Evolutionary conservation across 345 rosid genomes (phyloP).

Genomic region (Gossypium sturtianum): DNA sequence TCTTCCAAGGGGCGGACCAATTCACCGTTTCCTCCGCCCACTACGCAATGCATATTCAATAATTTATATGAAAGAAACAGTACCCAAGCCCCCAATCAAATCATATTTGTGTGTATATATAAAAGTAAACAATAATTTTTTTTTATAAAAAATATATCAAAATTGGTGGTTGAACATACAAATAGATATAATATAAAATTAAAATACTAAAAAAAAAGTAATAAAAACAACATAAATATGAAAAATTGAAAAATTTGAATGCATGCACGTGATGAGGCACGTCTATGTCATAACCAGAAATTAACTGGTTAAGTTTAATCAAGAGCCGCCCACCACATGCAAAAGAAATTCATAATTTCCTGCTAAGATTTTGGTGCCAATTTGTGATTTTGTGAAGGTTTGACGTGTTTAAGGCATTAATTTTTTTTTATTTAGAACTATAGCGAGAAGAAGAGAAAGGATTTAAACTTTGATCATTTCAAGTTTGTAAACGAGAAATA

Average conservation of each 20-base stretch:
- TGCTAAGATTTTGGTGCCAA: too few species aligned
- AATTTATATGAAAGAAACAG: not conserved
- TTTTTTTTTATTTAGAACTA: too few species aligned
- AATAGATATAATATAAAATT: not conserved
- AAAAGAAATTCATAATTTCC: not conserved
- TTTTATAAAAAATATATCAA: not conserved
- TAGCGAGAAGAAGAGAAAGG: too few species aligned
- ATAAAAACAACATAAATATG: not conserved
- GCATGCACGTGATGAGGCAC: conserved; percentile 20
- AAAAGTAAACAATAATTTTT: not conserved
- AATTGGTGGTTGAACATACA: not conserved
- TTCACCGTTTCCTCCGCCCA: not conserved
- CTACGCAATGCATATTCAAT: not conserved
- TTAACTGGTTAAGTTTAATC: not conserved
- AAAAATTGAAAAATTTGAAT: not conserved
- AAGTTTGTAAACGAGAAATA: too few species aligned
- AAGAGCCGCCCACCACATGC: not conserved
- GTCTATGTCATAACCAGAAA: conserved; percentile 11
- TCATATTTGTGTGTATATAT: not conserved
- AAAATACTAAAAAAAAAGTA: not conserved
- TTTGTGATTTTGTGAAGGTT: not conserved
- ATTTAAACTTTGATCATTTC: too few species aligned
- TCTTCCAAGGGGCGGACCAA: conserved; percentile 11
- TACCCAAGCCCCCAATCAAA: conserved; percentile 2
- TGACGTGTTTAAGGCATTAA: not conserved